A percentile compares a stretch with the other conserved stretches of the same genome.
Evolutionary conservation across 345 rosid species (phyloP).

Genomic region (Eucalyptus pumila): DNA sequence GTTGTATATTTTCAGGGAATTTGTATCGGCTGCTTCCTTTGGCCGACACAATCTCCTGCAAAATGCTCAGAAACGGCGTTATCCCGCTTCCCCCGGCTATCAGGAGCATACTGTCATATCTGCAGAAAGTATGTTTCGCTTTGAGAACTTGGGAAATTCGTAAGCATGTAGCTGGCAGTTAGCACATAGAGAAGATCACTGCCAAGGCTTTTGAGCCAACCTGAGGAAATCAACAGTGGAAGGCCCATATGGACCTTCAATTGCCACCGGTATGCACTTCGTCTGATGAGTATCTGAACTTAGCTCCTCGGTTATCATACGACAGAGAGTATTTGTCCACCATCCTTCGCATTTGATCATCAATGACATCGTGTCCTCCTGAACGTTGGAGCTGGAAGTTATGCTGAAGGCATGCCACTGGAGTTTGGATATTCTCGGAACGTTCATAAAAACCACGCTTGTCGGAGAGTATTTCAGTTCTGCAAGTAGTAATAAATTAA

Average conservation of each 20-base stretch:
- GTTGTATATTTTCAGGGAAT: constrained; percentile 35
- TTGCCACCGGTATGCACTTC: constrained; percentile 25
- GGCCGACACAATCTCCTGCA: constrained; percentile 41
- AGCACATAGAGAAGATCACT: not conserved
- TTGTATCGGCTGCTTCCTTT: constrained; percentile 14
- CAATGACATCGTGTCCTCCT: constrained; percentile 38
- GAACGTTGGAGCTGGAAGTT: constrained; percentile 50
- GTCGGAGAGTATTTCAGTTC: constrained; percentile 59
- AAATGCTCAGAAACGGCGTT: constrained; percentile 70
- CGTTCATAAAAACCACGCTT: constrained; percentile 56
- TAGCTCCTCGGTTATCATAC: constrained; percentile 24
- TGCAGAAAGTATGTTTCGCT: constrained; percentile 9
- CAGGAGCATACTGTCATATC: constrained; percentile 61
- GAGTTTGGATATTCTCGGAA: constrained; percentile 44
- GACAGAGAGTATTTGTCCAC: constrained; percentile 58
- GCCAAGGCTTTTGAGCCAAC: constrained; percentile 1
- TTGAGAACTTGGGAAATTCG: not conserved
- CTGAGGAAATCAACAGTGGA: constrained; percentile 49
- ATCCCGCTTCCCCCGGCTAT: constrained; percentile 84
- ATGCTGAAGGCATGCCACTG: constrained; percentile 90
- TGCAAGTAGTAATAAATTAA: constrained; percentile 1
- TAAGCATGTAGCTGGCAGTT: not conserved
- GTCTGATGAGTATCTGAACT: constrained; percentile 11
- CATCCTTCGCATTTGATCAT: constrained; percentile 47
- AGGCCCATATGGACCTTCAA: constrained; percentile 94